Evolutionary conservation across 352 stramenopile genomes (phyloP).

Genomic region (Phytopythium helicoides): DNA sequence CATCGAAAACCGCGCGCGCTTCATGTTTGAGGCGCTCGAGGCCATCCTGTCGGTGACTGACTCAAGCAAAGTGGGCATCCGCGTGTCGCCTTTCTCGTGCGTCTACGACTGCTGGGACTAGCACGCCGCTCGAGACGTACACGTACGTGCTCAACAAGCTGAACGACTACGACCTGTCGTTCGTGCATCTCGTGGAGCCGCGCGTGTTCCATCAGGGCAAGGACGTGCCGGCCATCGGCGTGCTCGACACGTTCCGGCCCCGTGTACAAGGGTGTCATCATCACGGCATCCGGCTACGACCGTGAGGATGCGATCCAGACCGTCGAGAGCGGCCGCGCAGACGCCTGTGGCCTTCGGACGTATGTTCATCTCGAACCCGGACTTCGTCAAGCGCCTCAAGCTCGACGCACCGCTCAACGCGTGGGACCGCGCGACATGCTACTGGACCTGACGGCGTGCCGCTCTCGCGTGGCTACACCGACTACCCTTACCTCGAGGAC

Average conservation of each 20-base stretch:
- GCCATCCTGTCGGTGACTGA: slow-evolving; percentile 6
- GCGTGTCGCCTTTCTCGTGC: slow-evolving; percentile 17
- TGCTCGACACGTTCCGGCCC: slow-evolving; percentile 38
- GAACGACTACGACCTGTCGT: slow-evolving; percentile 35
- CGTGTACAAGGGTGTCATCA: slow-evolving; percentile 47
- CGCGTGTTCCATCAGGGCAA: slow-evolving; percentile 31
- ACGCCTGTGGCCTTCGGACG: slow-evolving; percentile 61
- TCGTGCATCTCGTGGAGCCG: slow-evolving; percentile 58
- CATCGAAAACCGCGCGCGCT: slow-evolving; percentile 71
- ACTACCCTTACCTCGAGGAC: slow-evolving; percentile 33
- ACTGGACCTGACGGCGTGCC: slow-evolving; percentile 26
- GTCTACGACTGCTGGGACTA: slow-evolving; percentile 39
- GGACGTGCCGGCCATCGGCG: slow-evolving; percentile 30
- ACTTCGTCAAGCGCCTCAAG: slow-evolving; percentile 49
- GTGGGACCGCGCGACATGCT: slow-evolving; percentile 39
- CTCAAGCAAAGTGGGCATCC: slow-evolving; percentile 16
- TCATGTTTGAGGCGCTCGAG: slow-evolving; percentile 32
- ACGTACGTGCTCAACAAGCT: slow-evolving; percentile 34
- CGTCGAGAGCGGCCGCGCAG: slow-evolving; percentile 28
- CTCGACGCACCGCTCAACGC: slow-evolving; percentile 30
- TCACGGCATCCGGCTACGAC: slow-evolving; percentile 50
- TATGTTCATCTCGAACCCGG: slow-evolving; percentile 67
- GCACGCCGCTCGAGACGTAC: slow-evolving; percentile 33
- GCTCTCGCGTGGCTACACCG: slow-evolving; percentile 35
- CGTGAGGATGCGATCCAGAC: slow-evolving; percentile 26